Percentiles rank a stretch among this genome's conserved stretches.
phyloP scores from a whole-genome alignment of 1,139 yeast genomes.

The Blastobotrys aristatus region DNA sequence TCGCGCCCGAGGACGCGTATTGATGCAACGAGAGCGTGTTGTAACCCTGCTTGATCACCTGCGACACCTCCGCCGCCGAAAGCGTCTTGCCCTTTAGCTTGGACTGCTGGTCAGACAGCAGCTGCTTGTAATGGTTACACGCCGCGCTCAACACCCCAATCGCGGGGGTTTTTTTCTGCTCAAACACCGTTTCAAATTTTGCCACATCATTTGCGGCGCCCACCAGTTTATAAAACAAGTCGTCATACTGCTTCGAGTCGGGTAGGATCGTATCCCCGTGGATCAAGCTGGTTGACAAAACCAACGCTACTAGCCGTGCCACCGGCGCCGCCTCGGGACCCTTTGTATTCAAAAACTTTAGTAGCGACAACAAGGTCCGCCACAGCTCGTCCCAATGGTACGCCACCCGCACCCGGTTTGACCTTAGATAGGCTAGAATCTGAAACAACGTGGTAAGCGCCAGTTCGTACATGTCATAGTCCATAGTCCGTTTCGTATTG shows the following conservation, averaged over 20 bases:
- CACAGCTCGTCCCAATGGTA: slow-evolving; percentile 40
- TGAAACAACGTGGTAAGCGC: slow-evolving; percentile 29
- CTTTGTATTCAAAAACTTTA: slow-evolving; percentile 26
- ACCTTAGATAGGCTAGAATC: slow-evolving; percentile 25
- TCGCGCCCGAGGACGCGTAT: slow-evolving; percentile 18
- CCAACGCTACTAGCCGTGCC: slow-evolving; percentile 21
- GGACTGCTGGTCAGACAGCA: slow-evolving; percentile 15
- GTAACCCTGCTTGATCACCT: slow-evolving; percentile 29
- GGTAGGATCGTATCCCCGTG: slow-evolving; percentile 33
- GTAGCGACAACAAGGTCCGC: slow-evolving; percentile 32
- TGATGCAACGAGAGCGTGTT: slow-evolving; percentile 27
- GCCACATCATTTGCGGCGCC: slow-evolving; percentile 26
- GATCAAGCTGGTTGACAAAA: slow-evolving; percentile 31
- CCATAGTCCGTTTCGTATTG: slow-evolving; percentile 32
- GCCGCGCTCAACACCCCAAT: slow-evolving; percentile 25
- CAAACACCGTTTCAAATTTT: slow-evolving; percentile 19
- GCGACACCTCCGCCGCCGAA: slow-evolving; percentile 26
- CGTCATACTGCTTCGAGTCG: slow-evolving; percentile 32
- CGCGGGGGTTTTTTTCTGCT: slow-evolving; percentile 18
- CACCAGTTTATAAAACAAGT: slow-evolving; percentile 33
- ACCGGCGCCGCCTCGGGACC: slow-evolving; percentile 13
- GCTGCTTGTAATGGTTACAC: slow-evolving; percentile 26
- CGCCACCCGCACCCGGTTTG: slow-evolving; percentile 19
- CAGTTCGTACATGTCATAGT: slow-evolving; percentile 31
- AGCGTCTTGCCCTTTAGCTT: slow-evolving; percentile 13